Evolutionary conservation across 208 protist species (phyloP).

Genomic region (Polymyxa betae): DNA sequence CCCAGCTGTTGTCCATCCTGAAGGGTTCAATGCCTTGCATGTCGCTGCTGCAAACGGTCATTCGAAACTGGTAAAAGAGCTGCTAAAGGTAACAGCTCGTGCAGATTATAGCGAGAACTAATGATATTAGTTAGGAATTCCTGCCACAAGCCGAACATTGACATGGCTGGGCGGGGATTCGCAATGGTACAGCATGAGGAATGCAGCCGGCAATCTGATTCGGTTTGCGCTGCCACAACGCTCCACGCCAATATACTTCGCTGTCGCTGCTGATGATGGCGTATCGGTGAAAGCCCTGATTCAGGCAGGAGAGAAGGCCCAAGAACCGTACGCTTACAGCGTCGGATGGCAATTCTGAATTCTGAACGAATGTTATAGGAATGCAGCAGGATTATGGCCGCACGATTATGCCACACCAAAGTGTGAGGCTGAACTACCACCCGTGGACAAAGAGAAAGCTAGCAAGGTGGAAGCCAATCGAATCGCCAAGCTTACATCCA

Average conservation of each 20-base stretch:
- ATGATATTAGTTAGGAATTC: background rate
- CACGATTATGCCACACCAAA: background rate
- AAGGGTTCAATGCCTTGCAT: slow-evolving; percentile 41
- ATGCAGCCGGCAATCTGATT: background rate
- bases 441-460: background rate
- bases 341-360: background rate
- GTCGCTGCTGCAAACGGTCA: slow-evolving; percentile 35
- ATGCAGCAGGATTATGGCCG: background rate
- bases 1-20: background rate
- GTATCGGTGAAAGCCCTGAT: background rate
- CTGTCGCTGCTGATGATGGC: background rate
- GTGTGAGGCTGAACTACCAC: background rate
- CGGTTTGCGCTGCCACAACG: slow-evolving; percentile 23
- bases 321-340: slow-evolving; percentile 31
- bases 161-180: background rate
- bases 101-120: background rate
- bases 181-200: background rate
- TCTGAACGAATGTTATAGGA: slow-evolving; percentile 2
- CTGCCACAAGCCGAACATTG: background rate
- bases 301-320: background rate
- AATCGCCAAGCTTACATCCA: background rate
- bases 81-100: background rate
- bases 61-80: slow-evolving; percentile 28
- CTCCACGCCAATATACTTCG: slow-evolving; percentile 24
- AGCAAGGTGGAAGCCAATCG: background rate